phyloP scores from a whole-genome alignment of 352 stramenopile genomes.

The Blastocystis sp. region DNA sequence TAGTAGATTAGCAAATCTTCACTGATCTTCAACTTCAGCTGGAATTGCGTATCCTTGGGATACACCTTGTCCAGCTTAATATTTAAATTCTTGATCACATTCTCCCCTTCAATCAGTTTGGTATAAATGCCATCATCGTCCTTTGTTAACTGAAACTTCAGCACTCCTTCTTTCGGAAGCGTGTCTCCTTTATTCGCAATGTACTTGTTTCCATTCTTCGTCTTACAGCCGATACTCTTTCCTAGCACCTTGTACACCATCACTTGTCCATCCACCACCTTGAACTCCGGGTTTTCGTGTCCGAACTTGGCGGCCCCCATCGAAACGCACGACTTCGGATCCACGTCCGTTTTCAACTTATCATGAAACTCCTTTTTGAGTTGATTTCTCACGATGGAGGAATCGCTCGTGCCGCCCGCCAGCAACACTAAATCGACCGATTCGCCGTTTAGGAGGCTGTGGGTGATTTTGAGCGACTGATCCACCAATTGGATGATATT shows the following conservation, averaged over 20 bases:
- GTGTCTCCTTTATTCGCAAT: neutral
- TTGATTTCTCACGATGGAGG: neutral
- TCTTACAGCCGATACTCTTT: neutral
- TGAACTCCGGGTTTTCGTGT: neutral
- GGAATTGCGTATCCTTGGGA: neutral
- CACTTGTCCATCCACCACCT: neutral
- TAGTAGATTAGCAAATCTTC: constrained; percentile 18
- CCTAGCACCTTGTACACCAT: neutral
- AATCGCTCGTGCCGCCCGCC: neutral
- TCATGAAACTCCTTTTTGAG: neutral
- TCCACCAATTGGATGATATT: neutral
- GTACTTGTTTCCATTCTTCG: neutral
- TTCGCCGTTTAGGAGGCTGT: too few relatives aligned
- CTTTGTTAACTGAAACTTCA: neutral
- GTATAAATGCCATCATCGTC: neutral
- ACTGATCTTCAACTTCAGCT: neutral
- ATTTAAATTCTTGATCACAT: neutral
- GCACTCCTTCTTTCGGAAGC: neutral
- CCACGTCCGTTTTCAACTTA: neutral
- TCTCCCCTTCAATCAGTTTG: neutral
- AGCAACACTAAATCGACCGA: neutral
- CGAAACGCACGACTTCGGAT: neutral
- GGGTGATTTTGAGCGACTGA: neutral
- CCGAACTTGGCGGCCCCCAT: neutral
- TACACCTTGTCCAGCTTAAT: neutral